These are phyloP conservation scores for Pseudogymnoascus sp. DNA, from an alignment of 2,329 filamentous ascomycete genomes.

Conservation along the genomic window DNA sequence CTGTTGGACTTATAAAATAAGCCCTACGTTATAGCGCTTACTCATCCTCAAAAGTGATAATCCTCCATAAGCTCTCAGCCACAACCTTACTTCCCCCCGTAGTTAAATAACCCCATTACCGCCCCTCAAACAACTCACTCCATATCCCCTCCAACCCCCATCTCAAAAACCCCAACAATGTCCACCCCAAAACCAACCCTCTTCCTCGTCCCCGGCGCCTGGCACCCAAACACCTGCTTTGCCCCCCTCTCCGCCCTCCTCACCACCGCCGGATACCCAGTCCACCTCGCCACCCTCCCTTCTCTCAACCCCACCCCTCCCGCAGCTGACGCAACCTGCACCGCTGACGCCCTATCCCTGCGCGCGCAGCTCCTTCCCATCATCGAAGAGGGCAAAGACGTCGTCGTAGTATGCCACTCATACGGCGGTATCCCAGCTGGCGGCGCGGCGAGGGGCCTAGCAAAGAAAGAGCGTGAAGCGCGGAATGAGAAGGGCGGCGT, in stretches of 20 bases:
- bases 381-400: constrained; percentile 28
- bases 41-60: background rate
- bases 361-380: background rate
- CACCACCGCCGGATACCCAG: background rate
- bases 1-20: background rate
- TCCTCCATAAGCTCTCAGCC: background rate
- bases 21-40: background rate
- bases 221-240: constrained; percentile 31
- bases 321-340: background rate
- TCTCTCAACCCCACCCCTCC: constrained; percentile 4
- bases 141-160: too few species aligned
- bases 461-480: background rate
- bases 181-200: constrained; percentile 28
- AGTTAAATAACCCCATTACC: background rate
- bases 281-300: constrained; percentile 4
- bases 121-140: too few species aligned
- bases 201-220: constrained; percentile 41
- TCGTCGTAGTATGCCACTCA: constrained; percentile 33
- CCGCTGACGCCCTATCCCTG: constrained; percentile 5
- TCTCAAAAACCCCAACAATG: background rate
- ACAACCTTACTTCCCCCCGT: background rate
- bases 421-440: constrained; percentile 32
- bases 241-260: background rate
- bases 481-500: background rate
- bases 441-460: constrained; percentile 14